Percentiles rank a stretch among this genome's conserved stretches.
These are phyloP conservation scores for Populus davidiana DNA, from an alignment of 345 rosid genomes.

Conservation along the genomic window DNA sequence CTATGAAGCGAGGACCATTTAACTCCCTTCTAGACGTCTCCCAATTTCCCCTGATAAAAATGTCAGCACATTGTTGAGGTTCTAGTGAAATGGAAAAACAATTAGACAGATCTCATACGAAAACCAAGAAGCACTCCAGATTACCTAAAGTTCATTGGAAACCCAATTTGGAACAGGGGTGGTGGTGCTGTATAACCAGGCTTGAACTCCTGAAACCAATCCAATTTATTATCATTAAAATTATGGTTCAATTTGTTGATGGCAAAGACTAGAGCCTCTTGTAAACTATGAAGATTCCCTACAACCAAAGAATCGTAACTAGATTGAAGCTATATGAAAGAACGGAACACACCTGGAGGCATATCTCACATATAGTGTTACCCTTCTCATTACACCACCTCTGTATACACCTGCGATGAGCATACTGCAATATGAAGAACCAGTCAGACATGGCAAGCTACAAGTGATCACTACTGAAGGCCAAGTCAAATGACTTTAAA, in stretches of 20 bases:
- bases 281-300: neutral
- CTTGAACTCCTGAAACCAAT: slow-evolving; percentile 59
- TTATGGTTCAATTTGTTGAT: neutral
- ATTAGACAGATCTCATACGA: neutral
- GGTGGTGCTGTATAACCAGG: slow-evolving; percentile 89
- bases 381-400: slow-evolving; percentile 98
- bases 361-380: slow-evolving; percentile 75
- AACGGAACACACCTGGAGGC: slow-evolving; percentile 60
- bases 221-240: slow-evolving; percentile 8
- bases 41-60: slow-evolving; percentile 64
- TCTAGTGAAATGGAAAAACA: neutral
- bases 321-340: neutral
- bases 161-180: slow-evolving; percentile 65
- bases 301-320: neutral
- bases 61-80: neutral
- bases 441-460: neutral
- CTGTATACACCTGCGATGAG: slow-evolving; percentile 86
- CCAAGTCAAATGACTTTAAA: neutral
- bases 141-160: slow-evolving; percentile 79
- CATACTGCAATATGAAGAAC: slow-evolving; percentile 48
- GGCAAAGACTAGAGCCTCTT: neutral
- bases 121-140: neutral
- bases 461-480: neutral
- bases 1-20: slow-evolving; percentile 49
- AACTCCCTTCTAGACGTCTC: slow-evolving; percentile 56